Base-by-base conservation (phyloP, 169 alveolate genomes). In the Plasmodium yoelii region DNA sequence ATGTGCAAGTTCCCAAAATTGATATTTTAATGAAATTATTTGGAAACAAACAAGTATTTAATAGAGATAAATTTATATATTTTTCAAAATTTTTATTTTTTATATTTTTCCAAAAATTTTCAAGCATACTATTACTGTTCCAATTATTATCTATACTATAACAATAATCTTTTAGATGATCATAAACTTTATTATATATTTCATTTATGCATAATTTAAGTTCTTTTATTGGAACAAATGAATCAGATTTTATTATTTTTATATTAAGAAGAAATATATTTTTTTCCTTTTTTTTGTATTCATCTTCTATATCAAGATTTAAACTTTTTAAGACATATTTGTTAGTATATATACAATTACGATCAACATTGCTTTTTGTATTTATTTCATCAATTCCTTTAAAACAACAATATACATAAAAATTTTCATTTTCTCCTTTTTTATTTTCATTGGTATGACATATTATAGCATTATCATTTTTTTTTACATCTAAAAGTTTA, bases 11-110 rank as follows among this genome's bases (percentile, higher is more conserved):
- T 9, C 90, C 90, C 13, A 80, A 42, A 46, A 80, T 59, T 9
- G 44, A 51, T 28, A 80, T 65, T 80, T 80, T 64, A 3, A 80
- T 15, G 49, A 61, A 65, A 12, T 80, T 80, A 13, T 60, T 9
- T 8, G 56, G 63, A 53, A 80, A 80, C 15, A 80, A 55, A 15
- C 90, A 80, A 18, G 90, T 80, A 26, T 80, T 80, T 65, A 80
- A 67, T 57, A 80, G 68, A 60, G 90, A 80, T 15, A 80, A 82
- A 19, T 80, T 80, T 18, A 80, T 80, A 71, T 80, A 80, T 60
- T 57, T 80, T 59, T 80, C 90, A 46, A 80, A 49, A 34, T 80
- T 80, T 59, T 80, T 80, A 56, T 71, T 80, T 55, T 80, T 80
- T 22, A 80, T 28, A 28, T 80, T 80, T 9, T 19, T 67, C 90